A percentile compares a stretch with the other conserved stretches of the same genome.
phyloP scores from a whole-genome alignment of 805 yeast genomes.

The Cyberlindnera americana region DNA sequence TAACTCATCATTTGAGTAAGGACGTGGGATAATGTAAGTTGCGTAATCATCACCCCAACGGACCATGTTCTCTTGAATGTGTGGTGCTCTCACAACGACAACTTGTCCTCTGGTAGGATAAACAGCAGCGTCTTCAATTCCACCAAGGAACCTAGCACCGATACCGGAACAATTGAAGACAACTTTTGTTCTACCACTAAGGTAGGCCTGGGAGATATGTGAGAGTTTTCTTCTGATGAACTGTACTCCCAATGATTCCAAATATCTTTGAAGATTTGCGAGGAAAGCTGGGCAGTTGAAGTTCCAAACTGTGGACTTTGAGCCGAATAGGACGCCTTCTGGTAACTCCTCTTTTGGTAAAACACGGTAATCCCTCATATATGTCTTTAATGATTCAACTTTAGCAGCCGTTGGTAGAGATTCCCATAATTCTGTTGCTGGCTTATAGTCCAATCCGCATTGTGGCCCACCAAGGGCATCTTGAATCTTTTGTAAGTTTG shows the following conservation, averaged over 20 bases:
- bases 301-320: slow-evolving; percentile 55
- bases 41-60: slow-evolving; percentile 60
- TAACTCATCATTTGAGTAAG: slow-evolving; percentile 59
- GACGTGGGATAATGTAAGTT: slow-evolving; percentile 72
- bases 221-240: slow-evolving; percentile 44
- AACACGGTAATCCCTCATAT: slow-evolving; percentile 44
- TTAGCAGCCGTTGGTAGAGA: slow-evolving; percentile 42
- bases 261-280: slow-evolving; percentile 40
- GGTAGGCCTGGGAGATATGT: slow-evolving; percentile 56
- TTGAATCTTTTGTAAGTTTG: slow-evolving; percentile 42
- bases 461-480: slow-evolving; percentile 40
- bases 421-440: slow-evolving; percentile 63
- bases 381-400: slow-evolving; percentile 43
- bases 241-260: slow-evolving; percentile 46
- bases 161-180: slow-evolving; percentile 79
- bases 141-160: slow-evolving; percentile 61
- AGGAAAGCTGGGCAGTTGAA: slow-evolving; percentile 70
- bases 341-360: slow-evolving; percentile 41
- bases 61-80: slow-evolving; percentile 53
- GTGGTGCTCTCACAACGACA: slow-evolving; percentile 68
- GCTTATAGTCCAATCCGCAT: slow-evolving; percentile 51
- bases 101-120: slow-evolving; percentile 83
- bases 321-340: slow-evolving; percentile 52
- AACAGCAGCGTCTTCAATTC: slow-evolving; percentile 56
- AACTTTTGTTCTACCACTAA: slow-evolving; percentile 24